These are phyloP conservation scores for Epichloe glyceriae DNA, from an alignment of 2,329 filamentous ascomycete genomes.

Conservation along the genomic window DNA sequence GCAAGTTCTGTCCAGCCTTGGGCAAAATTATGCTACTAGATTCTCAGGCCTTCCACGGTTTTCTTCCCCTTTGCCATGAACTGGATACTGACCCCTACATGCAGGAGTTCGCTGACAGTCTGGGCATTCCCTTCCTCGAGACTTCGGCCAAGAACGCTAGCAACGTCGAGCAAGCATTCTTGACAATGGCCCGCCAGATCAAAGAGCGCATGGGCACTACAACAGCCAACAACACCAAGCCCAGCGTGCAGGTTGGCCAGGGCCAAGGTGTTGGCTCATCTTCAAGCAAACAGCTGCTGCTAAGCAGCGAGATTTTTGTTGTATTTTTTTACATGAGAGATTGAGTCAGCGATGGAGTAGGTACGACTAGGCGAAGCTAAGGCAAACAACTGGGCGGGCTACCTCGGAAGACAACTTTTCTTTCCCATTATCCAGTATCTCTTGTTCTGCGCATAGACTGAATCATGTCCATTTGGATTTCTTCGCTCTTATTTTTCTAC, in stretches of 20 bases:
- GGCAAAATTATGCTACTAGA: not conserved
- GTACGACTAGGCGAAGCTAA: slow-evolving; percentile 10
- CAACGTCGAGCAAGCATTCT: slow-evolving; percentile 98
- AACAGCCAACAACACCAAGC: slow-evolving; percentile 93
- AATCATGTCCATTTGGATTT: slow-evolving; percentile 22
- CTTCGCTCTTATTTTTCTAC: slow-evolving; percentile 6
- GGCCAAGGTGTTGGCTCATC: slow-evolving; percentile 87
- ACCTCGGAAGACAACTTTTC: slow-evolving; percentile 11
- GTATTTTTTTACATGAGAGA: not conserved
- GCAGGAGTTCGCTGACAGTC: slow-evolving; percentile 96
- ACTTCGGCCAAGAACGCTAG: slow-evolving; percentile 99
- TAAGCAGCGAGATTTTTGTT: slow-evolving; percentile 35
- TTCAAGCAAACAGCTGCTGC: slow-evolving; percentile 79
- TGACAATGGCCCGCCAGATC: slow-evolving; percentile 99
- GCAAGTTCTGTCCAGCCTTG: not conserved
- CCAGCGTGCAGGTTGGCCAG: slow-evolving; percentile 87
- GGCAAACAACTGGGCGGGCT: slow-evolving; percentile 18
- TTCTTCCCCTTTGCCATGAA: not conserved
- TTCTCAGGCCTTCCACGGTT: too few species aligned
- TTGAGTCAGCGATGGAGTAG: slow-evolving; percentile 2
- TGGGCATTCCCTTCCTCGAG: slow-evolving; percentile 98
- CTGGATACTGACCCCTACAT: slow-evolving; percentile 10
- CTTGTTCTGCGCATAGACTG: slow-evolving; percentile 24
- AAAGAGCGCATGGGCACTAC: slow-evolving; percentile 99
- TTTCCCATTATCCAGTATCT: slow-evolving; percentile 15